Base-by-base conservation (phyloP, 1,284 basidiomycete species). In the Ganoderma boninense region DNA sequence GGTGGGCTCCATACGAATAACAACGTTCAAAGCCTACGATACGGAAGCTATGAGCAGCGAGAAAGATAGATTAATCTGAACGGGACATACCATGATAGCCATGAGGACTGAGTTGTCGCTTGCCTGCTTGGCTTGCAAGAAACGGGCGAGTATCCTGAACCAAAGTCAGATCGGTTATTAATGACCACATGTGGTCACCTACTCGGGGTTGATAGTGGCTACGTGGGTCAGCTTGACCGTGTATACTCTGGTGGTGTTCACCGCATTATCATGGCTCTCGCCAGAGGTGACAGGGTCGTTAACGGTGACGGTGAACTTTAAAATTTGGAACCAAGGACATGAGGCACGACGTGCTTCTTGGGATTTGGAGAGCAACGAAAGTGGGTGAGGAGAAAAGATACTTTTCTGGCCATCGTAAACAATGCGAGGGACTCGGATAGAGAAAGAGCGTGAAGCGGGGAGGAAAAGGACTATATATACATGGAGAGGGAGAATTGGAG, bases 331-430 rank as follows among this genome's bases (percentile, higher is more conserved):
- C 52, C 32, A n/a, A 64, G 40, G 61, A 46, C n/a, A 13, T 5
- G 10, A 23, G 4, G 38, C 40, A 82, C 73, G 52, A 35, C 78
- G 67, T 72, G 82, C 89, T 78, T 90, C 88, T 70, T 85, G 83
- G 0, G 83, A 82, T 18, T 81, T 82, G 0, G 72, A 78, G 0
- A 84, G 83, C 66, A 94, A 89, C 0, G 87, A 85, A 11, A 94
- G 82, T 68, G 86, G 83, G 57, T 84, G 82, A 4, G 86, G 81
- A 14, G 89, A 82, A 76, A 93, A 94, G 71, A 95, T 78, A 71
- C 94, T 95, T 79, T n/a, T 95, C 23, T 92, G 83, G 0, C 93
- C 93, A 71, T 95, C 93, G 70, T 94, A 94, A 1, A 87, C 92
- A 13, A 86, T 89, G 7, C 84, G 86, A 2, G 89, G 90, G 38